Evolutionary conservation across 1,284 basidiomycete species (phyloP).

Genomic region (Salmacisia buchloeana): DNA sequence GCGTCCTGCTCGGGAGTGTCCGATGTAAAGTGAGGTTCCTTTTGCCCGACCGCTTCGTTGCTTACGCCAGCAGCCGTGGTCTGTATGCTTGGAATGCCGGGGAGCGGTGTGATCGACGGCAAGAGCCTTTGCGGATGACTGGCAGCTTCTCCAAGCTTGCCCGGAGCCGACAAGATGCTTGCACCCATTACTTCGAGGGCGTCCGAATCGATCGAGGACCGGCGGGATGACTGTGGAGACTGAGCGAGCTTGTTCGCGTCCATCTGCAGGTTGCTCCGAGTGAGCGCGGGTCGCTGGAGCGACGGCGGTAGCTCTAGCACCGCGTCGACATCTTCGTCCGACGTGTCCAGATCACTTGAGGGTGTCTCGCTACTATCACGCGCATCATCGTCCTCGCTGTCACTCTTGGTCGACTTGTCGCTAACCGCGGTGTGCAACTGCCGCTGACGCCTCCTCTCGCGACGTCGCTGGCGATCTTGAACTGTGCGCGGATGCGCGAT

Average conservation of each 20-base stretch:
- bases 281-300: neutral
- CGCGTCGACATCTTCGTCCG: slow-evolving; percentile 40
- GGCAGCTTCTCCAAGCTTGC: neutral
- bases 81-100: no score
- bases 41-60: neutral
- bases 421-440: no score
- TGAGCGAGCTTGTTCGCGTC: neutral
- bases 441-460: slow-evolving; percentile 1
- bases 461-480: neutral
- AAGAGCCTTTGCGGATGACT: neutral
- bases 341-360: slow-evolving; percentile 13
- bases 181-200: slow-evolving; percentile 5
- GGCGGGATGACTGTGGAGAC: neutral
- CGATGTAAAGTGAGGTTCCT: slow-evolving; percentile 17
- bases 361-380: slow-evolving; percentile 9
- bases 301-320: slow-evolving; percentile 20
- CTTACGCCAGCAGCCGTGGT: neutral
- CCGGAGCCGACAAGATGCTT: slow-evolving; percentile 4
- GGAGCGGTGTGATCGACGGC: neutral
- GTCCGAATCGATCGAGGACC: neutral
- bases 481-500: neutral
- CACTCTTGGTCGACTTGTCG: slow-evolving; percentile 43
- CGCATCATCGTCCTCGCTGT: slow-evolving; percentile 32
- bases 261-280: slow-evolving; percentile 7
- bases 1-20: no score